Evolutionary conservation across 2,329 filamentous ascomycete species (phyloP), one percentile per base, ranked within the genome.

Genomic region (Alternaria infectoria): DNA sequence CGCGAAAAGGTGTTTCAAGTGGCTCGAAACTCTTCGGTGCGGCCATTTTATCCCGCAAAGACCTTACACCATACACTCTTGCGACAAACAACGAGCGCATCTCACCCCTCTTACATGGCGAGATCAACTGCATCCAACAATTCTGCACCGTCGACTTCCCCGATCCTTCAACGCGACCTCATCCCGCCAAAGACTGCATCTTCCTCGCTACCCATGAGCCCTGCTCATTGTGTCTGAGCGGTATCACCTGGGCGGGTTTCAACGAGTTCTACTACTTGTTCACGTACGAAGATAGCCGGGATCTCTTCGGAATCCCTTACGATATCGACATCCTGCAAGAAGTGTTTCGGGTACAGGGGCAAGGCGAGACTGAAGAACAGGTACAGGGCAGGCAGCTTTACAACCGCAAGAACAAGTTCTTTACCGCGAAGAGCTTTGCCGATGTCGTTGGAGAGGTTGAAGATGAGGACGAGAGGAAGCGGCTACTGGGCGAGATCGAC

Each of bases 151-250:
- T 61, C 44, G 64, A 69, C 44, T 70, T 60, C 21, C 66, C 69
- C 0, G 72, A 62, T 73, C 80, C 12, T 65, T 75, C 50, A 69
- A 82, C 4, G 62, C 73, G 36, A 69, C 80, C 84, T 1, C 83
- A 83, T 0, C 74, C 74, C 40, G 78, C 82, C 5, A 74, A 77
- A 9, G 84, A 86, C 69, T 88, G 86, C 77, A 70, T 88, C 71
- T 88, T 88, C 79, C 82, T 88, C 62, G 84, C 86, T 5, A 88
- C 86, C 0, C 86, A 88, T 70, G 86, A 88, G 76, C 86, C 86
- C 1, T 88, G 86, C 79, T 86, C 83, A 46, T 80, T 88, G 3
- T 88, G 86, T 62, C 77, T 88, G 10, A 87, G 84, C 66, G 86
- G 84, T 13, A 88, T 88, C 64, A 81, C 86, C 3, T 88, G 86